Conservation (phyloP, 768 basidiomycete species). For the Holtermannia corniformis region DNA sequence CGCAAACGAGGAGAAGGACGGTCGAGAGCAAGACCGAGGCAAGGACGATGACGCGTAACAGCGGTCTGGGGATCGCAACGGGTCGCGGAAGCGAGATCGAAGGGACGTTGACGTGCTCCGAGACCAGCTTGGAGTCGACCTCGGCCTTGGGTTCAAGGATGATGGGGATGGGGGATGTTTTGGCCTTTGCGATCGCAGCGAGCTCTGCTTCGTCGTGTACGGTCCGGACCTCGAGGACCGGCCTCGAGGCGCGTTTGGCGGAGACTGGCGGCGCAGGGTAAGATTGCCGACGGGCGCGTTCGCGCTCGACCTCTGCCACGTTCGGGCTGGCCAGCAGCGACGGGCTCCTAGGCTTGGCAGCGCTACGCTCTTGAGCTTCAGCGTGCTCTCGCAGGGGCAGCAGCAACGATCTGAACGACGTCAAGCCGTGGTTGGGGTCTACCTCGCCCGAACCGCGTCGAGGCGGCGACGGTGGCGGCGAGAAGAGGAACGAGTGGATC, state of each 20-base stretch:
- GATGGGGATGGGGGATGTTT: slow-evolving; percentile 3
- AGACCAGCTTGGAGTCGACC: slow-evolving; percentile 5
- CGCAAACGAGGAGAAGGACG: slow-evolving; percentile 16
- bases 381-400: slow-evolving; percentile 3
- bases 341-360: slow-evolving; percentile 12
- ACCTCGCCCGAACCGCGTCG: slow-evolving; percentile 1
- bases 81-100: slow-evolving; percentile 12
- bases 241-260: slow-evolving; percentile 5
- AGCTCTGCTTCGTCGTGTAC: background rate
- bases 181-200: background rate
- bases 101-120: slow-evolving; percentile 6
- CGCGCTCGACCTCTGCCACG: slow-evolving; percentile 17
- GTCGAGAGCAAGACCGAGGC: slow-evolving; percentile 14
- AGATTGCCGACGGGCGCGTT: slow-evolving; percentile 2
- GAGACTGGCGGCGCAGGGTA: slow-evolving; percentile 2
- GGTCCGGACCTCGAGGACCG: background rate
- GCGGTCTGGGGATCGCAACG: slow-evolving; percentile 18
- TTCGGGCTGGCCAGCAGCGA: slow-evolving; percentile 21
- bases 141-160: slow-evolving; percentile 4
- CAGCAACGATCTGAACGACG: slow-evolving; percentile 13
- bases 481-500: slow-evolving; percentile 32
- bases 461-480: slow-evolving; percentile 28
- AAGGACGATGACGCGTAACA: slow-evolving; percentile 23
- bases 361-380: background rate
- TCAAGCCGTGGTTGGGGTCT: slow-evolving; percentile 9